phyloP scores from a whole-genome alignment of 2,329 filamentous ascomycete genomes.

The Colletotrichum falcatum region DNA sequence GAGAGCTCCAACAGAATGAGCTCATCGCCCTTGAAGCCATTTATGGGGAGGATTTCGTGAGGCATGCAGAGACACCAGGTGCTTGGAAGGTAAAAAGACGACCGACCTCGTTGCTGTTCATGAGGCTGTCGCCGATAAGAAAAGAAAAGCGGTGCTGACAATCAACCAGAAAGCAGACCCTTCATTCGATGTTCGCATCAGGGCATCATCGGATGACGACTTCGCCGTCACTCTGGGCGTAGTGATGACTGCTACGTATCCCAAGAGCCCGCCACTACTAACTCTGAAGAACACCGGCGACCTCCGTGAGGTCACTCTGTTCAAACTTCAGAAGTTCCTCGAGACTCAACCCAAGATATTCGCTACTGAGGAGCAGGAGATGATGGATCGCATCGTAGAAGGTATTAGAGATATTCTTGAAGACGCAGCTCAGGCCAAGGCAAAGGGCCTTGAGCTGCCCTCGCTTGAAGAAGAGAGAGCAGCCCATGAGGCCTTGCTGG shows the following conservation, averaged over 20 bases:
- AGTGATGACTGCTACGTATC: constrained; percentile 89
- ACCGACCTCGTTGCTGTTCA: constrained; percentile 24
- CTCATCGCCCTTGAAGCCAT: constrained; percentile 87
- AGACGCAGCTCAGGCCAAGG: constrained; percentile 83
- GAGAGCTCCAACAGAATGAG: constrained; percentile 89
- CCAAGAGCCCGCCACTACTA: constrained; percentile 82
- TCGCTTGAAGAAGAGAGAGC: constrained; percentile 92
- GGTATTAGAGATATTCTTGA: constrained; percentile 83
- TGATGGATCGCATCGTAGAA: constrained; percentile 75
- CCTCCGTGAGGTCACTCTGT: constrained; percentile 77
- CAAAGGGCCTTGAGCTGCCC: constrained; percentile 80
- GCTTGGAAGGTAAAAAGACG: constrained; percentile 86
- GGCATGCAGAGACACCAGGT: constrained; percentile 75
- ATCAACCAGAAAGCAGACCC: constrained; percentile 78
- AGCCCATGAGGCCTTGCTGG: constrained; percentile 80
- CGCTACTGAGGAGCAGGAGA: constrained; percentile 65
- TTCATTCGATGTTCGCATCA: constrained; percentile 83
- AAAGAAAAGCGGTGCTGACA: constrained; percentile 30
- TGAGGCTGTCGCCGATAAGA: neutral
- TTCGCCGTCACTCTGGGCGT: constrained; percentile 80
- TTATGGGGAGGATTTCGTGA: constrained; percentile 88
- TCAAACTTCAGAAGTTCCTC: constrained; percentile 75
- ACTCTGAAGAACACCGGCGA: constrained; percentile 73
- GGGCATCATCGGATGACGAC: constrained; percentile 78
- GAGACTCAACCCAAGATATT: constrained; percentile 69